Conservation (phyloP, 768 basidiomycete species). For the Fistulinella prunicolor region DNA sequence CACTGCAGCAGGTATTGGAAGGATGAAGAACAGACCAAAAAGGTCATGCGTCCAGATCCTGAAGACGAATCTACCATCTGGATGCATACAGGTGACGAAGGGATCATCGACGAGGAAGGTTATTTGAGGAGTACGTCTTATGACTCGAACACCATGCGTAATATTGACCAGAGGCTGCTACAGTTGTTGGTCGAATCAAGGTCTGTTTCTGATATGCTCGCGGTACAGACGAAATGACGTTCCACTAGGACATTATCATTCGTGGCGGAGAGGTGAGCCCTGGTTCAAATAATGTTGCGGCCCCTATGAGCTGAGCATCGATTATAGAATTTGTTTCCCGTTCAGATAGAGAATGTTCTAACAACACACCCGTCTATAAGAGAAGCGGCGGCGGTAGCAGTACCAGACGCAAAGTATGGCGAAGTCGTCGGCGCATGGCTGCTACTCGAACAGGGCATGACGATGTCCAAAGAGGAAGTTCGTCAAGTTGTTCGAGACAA, state of each 20-base stretch:
- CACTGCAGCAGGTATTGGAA: slow-evolving; percentile 62
- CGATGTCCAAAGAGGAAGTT: slow-evolving; percentile 50
- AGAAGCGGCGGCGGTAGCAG: slow-evolving; percentile 72
- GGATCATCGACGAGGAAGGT: slow-evolving; percentile 77
- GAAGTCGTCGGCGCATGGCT: slow-evolving; percentile 85
- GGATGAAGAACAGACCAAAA: slow-evolving; percentile 62
- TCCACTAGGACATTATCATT: slow-evolving; percentile 70
- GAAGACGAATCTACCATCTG: slow-evolving; percentile 58
- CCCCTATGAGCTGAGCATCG: not conserved
- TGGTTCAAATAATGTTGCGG: not conserved
- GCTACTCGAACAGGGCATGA: slow-evolving; percentile 41
- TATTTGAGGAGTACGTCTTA: slow-evolving; percentile 63
- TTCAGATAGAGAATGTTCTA: slow-evolving; percentile 79
- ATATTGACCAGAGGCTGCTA: not conserved
- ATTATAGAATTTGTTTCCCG: slow-evolving; percentile 71
- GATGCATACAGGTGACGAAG: slow-evolving; percentile 87
- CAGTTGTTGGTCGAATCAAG: slow-evolving; percentile 80
- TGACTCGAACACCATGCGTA: not conserved
- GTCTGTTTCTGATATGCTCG: slow-evolving; percentile 31
- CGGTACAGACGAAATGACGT: slow-evolving; percentile 1
- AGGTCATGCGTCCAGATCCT: slow-evolving; percentile 50
- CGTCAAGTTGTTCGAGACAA: slow-evolving; percentile 47
- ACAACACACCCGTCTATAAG: slow-evolving; percentile 52
- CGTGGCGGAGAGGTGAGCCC: slow-evolving; percentile 72
- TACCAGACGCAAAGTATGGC: slow-evolving; percentile 65